Evolutionary conservation across 1,139 yeast species (phyloP).

Genomic region (Nakaseomyces uthaithaninus): DNA sequence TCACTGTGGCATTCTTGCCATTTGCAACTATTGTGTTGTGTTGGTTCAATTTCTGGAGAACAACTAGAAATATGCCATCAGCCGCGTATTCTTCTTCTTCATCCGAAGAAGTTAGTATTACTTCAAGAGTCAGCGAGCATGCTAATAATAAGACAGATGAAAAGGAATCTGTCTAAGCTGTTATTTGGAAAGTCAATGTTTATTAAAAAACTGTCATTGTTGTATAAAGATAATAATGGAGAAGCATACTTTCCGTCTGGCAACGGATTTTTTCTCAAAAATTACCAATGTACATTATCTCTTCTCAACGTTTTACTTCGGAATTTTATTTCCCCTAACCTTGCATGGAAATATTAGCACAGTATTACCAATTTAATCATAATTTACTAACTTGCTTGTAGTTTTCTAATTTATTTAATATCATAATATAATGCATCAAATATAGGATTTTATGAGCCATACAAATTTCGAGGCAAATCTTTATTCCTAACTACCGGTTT

Average conservation of each 20-base stretch:
- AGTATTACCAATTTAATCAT: neutral
- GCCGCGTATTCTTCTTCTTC: neutral
- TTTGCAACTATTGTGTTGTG: neutral
- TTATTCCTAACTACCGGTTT: no score
- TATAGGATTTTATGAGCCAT: no score
- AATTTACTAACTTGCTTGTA: neutral
- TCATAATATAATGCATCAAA: neutral
- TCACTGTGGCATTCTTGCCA: conserved; percentile 20
- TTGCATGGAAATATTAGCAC: conserved; percentile 2
- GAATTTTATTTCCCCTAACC: neutral
- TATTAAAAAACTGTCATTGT: neutral
- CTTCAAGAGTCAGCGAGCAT: conserved; percentile 4
- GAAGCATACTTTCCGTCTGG: neutral
- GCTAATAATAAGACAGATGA: conserved; percentile 5
- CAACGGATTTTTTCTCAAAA: neutral
- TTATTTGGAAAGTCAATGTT: neutral
- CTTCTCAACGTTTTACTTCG: neutral
- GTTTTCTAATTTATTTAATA: conserved; percentile 1
- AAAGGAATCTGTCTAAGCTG: conserved; percentile 3
- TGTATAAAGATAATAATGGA: conserved; percentile 3
- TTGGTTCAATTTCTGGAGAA: conserved; percentile 6
- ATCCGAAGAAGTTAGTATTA: conserved; percentile 2
- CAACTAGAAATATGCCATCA: neutral
- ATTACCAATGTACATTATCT: neutral
- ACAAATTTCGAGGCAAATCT: no score